These are phyloP conservation scores for Torulaspora gathmanii DNA, from an alignment of 805 yeast species.

Conservation along the genomic window DNA sequence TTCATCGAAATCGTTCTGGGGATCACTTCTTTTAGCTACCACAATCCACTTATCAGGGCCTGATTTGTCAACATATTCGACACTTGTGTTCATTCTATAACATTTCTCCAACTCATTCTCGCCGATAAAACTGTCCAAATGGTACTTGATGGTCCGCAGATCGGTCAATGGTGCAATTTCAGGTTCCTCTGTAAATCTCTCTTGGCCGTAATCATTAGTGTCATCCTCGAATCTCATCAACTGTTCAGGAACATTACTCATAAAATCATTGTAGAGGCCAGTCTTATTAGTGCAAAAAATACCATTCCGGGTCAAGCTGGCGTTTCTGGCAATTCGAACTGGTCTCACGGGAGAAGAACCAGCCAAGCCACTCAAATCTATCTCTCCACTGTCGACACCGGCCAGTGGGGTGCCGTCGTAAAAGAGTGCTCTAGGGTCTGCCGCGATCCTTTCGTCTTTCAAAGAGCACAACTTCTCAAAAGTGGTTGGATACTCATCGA, in stretches of 20 bases:
- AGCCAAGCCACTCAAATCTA: slow-evolving; percentile 11
- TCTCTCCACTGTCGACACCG: slow-evolving; percentile 6
- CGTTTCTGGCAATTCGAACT: slow-evolving; percentile 8
- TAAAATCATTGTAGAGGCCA: slow-evolving; percentile 17
- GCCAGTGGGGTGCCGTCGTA: slow-evolving; percentile 18
- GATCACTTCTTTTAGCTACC: slow-evolving; percentile 21
- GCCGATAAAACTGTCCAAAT: slow-evolving; percentile 7
- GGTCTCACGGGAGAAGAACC: slow-evolving; percentile 18
- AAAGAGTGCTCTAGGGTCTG: slow-evolving; percentile 10
- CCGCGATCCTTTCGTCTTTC: slow-evolving; percentile 9
- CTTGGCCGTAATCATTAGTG: not conserved
- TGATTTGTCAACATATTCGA: slow-evolving; percentile 18
- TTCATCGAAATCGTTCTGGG: slow-evolving; percentile 27
- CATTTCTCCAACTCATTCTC: slow-evolving; percentile 3
- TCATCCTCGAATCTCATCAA: slow-evolving; percentile 16
- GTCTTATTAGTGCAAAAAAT: slow-evolving; percentile 15
- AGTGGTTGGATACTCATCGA: slow-evolving; percentile 11
- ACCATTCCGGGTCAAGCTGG: slow-evolving; percentile 13
- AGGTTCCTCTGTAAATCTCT: not conserved
- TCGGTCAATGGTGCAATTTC: slow-evolving; percentile 15
- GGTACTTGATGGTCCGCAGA: slow-evolving; percentile 10
- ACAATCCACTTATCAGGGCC: slow-evolving; percentile 35
- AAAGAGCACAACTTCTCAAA: slow-evolving; percentile 11
- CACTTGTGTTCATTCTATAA: slow-evolving; percentile 15
- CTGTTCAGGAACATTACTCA: slow-evolving; percentile 19